A percentile compares a stretch with the other conserved stretches of the same genome.
Conservation (phyloP, 2,329 filamentous ascomycete genomes). For the Waltergamsia citrina region DNA sequence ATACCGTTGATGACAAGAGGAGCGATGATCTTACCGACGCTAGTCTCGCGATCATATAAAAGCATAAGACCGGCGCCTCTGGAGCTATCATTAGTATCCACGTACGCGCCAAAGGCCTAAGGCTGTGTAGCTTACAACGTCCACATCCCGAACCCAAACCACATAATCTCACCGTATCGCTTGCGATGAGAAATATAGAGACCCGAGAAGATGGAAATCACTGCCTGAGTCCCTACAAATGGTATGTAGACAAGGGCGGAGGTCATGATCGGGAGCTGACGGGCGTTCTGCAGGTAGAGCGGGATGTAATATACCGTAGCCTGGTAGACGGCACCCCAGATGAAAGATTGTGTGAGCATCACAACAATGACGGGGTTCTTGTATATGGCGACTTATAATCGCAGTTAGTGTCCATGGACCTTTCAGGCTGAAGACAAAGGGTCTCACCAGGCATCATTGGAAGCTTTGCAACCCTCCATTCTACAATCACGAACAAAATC, state of each 20-base stretch:
- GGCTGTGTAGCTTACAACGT: conserved; percentile 23
- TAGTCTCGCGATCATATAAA: conserved; percentile 33
- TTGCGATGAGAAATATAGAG: conserved; percentile 46
- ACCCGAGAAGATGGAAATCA: conserved; percentile 37
- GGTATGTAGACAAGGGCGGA: conserved; percentile 43
- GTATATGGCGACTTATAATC: conserved; percentile 37
- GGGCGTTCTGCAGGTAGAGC: conserved; percentile 50
- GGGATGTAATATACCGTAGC: conserved; percentile 51
- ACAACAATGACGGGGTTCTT: conserved; percentile 39
- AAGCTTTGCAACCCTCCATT: conserved; percentile 61
- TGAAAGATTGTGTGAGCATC: conserved; percentile 48
- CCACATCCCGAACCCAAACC: conserved; percentile 25
- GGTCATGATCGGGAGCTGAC: conserved; percentile 20
- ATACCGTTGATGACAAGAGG: conserved; percentile 37
- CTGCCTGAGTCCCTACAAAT: conserved; percentile 35
- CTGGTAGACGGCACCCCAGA: conserved; percentile 52
- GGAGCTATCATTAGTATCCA: background rate
- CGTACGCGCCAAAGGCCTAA: conserved; percentile 1
- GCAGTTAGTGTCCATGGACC: background rate
- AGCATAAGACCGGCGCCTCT: conserved; percentile 41
- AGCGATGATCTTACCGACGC: conserved; percentile 35
- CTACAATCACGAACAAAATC: conserved; percentile 55
- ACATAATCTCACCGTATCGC: conserved; percentile 51
- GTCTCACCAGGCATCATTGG: conserved; percentile 57
- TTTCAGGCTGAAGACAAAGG: background rate